These are phyloP conservation scores for Prunus padus DNA, from an alignment of 306 rosid genomes.

Conservation along the genomic window DNA sequence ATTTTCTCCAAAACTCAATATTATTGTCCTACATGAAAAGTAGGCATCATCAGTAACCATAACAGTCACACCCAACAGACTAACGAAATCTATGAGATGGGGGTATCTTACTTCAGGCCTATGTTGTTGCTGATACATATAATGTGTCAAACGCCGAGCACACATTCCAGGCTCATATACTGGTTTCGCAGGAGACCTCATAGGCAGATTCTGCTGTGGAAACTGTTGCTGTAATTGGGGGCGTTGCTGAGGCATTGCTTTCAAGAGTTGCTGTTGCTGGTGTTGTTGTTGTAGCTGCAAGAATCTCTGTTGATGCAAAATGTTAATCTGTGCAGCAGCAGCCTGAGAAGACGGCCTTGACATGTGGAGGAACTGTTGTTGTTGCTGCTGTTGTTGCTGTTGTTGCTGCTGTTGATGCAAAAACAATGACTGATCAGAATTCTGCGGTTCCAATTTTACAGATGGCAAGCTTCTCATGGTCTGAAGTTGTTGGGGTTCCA, in stretches of 20 bases:
- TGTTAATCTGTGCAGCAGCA: conserved; percentile 84
- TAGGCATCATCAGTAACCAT: conserved; percentile 17
- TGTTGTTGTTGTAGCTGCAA: conserved; percentile 82
- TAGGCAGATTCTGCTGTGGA: conserved; percentile 71
- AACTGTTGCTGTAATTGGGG: conserved; percentile 79
- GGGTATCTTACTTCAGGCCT: conserved; percentile 75
- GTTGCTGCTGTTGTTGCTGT: conserved; percentile 41
- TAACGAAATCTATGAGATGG: conserved; percentile 8
- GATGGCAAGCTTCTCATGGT: conserved; percentile 50
- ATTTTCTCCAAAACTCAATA: conserved; percentile 96
- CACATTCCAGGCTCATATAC: conserved; percentile 96
- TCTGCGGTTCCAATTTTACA: conserved; percentile 78
- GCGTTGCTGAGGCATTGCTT: conserved; percentile 85
- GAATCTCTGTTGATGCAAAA: conserved; percentile 75
- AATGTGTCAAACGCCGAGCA: conserved; percentile 88
- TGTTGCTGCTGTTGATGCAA: conserved; percentile 67
- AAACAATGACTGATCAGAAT: conserved; percentile 70
- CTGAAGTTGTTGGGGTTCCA: conserved; percentile 80
- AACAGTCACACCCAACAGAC: conserved; percentile 12
- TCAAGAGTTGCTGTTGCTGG: conserved; percentile 88
- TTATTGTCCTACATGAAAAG: conserved; percentile 70
- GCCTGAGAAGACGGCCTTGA: conserved; percentile 86
- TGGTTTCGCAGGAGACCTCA: conserved; percentile 78
- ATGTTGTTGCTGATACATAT: conserved; percentile 94
- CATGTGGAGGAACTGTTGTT: conserved; percentile 80